Evolutionary conservation across 2,329 filamentous ascomycete species (phyloP).

Genomic region (Paracoccidioides brasiliensis): DNA sequence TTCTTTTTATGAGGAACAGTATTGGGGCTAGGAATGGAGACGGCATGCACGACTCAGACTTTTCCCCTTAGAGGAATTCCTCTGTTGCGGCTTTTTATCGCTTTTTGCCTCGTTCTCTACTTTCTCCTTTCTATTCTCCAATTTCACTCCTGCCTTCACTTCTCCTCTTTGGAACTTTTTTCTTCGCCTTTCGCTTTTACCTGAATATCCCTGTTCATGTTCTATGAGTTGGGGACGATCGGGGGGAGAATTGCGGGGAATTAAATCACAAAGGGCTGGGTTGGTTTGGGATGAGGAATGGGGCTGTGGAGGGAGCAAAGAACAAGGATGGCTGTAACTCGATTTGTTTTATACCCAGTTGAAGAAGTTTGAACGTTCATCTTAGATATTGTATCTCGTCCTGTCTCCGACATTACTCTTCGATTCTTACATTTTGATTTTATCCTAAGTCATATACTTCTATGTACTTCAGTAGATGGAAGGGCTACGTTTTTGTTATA

Average conservation of each 20-base stretch:
- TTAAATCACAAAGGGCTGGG: not conserved
- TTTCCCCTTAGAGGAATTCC: not conserved
- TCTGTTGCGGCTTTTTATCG: too few relatives aligned
- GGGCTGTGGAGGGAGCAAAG: not conserved
- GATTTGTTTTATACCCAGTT: too few relatives aligned
- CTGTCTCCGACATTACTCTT: too few relatives aligned
- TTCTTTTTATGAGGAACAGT: conserved; percentile 12
- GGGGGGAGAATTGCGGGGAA: not conserved
- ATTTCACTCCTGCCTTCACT: not conserved
- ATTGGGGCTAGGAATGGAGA: not conserved
- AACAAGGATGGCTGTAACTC: too few relatives aligned
- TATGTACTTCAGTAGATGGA: too few relatives aligned
- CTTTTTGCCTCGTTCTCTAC: not conserved
- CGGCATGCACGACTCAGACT: not conserved
- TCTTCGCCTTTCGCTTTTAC: not conserved
- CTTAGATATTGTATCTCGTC: too few relatives aligned
- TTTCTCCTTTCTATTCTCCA: not conserved
- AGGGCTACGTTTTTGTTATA: too few relatives aligned
- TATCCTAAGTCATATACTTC: too few relatives aligned
- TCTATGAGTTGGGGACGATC: not conserved
- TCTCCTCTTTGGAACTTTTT: not conserved
- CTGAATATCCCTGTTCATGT: not conserved
- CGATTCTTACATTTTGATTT: too few relatives aligned
- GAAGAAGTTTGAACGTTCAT: too few relatives aligned
- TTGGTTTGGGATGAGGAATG: not conserved